Evolutionary conservation across 306 rosid genomes (phyloP).

Genomic region (Corylus avellana): DNA sequence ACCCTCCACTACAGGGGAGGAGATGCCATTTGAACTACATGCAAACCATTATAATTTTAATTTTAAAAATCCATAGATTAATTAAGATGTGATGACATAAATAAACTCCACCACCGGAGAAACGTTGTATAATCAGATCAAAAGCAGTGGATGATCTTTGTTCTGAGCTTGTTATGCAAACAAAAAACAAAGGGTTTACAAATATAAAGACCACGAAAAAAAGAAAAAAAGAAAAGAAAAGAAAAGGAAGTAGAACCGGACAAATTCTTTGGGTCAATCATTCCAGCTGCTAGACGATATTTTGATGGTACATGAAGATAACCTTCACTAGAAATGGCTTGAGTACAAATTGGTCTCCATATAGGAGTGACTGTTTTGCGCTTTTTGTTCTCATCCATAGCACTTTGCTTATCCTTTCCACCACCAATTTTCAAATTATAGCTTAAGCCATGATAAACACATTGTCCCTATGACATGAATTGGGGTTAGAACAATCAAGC

Average conservation of each 20-base stretch:
- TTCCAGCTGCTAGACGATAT: neutral
- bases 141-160: neutral
- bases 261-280: conserved; percentile 2
- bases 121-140: neutral
- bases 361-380: conserved; percentile 33
- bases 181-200: neutral
- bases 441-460: conserved; percentile 43
- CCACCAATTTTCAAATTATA: conserved; percentile 47
- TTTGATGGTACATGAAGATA: neutral
- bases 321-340: conserved; percentile 58
- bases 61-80: neutral
- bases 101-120: neutral
- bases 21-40: neutral
- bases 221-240: no score
- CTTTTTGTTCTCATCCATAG: conserved; percentile 37
- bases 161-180: neutral
- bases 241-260: neutral
- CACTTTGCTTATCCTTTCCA: conserved; percentile 40
- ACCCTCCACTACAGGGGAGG: neutral
- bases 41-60: neutral
- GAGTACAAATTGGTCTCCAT: conserved; percentile 68
- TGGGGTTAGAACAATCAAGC: neutral
- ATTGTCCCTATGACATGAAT: conserved; percentile 35
- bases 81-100: neutral
- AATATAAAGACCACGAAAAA: neutral